These are phyloP conservation scores for Papilionanthe hybrid DNA, from an alignment of 116 monocot genomes.

Conservation along the genomic window DNA sequence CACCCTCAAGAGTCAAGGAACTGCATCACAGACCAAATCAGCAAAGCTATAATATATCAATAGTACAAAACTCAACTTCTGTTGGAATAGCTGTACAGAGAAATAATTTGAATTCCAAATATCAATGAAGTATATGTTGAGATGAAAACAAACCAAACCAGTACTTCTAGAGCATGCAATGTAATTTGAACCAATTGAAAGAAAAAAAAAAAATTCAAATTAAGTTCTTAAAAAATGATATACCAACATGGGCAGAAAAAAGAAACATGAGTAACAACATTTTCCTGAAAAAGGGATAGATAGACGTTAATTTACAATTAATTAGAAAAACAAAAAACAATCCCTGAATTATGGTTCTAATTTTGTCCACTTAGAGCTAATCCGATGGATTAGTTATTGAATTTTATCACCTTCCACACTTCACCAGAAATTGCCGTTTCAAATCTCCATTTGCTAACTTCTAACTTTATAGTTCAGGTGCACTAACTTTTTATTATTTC, in stretches of 20 bases:
- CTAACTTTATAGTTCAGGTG: background rate
- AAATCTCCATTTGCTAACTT: background rate
- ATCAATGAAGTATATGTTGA: background rate
- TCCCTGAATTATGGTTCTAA: background rate
- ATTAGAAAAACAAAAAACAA: background rate
- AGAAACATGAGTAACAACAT: background rate
- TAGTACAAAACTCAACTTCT: background rate
- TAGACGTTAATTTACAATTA: background rate
- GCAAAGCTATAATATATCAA: background rate
- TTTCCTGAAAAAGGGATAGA: background rate
- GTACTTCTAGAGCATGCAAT: background rate
- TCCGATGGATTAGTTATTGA: background rate
- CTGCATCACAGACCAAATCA: constrained; percentile 36
- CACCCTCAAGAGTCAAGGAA: constrained; percentile 88
- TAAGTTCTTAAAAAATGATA: background rate
- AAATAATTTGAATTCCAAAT: background rate
- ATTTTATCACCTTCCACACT: background rate
- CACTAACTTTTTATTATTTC: background rate
- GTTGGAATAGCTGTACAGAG: background rate
- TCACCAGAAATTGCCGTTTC: background rate
- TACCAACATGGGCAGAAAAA: background rate
- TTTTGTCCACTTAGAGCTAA: background rate
- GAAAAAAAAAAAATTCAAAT: background rate
- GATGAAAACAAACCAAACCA: background rate
- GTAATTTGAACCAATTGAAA: background rate